A percentile compares a stretch with the other conserved stretches of the same genome.
These are phyloP conservation scores for Colletotrichum noveboracense DNA, from an alignment of 2,329 filamentous ascomycete genomes.

Conservation along the genomic window DNA sequence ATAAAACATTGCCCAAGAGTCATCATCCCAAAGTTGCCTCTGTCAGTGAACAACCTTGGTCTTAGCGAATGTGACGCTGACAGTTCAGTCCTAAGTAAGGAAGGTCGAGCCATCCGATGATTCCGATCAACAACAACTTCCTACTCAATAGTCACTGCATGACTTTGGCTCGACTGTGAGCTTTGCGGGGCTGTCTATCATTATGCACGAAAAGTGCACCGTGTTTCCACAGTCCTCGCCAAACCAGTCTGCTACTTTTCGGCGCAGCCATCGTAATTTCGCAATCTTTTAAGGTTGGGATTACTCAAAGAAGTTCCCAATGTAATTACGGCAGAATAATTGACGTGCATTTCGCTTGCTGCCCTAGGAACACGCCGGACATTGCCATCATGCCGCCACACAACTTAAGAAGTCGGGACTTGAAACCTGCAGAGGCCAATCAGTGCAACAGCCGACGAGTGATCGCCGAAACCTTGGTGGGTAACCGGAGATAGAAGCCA, in stretches of 20 bases:
- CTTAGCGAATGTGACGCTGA: neutral
- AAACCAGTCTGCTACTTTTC: neutral
- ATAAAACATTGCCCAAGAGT: neutral
- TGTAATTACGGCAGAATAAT: neutral
- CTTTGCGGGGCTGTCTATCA: neutral
- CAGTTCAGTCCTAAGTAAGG: neutral
- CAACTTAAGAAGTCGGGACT: neutral
- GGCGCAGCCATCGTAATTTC: neutral
- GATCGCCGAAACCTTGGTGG: neutral
- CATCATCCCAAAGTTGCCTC: neutral
- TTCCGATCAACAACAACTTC: neutral
- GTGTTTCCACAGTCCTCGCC: neutral
- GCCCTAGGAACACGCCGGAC: neutral
- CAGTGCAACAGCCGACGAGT: neutral
- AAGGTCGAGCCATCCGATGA: neutral
- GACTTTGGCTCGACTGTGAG: neutral
- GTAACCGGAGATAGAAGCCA: neutral
- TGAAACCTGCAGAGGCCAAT: neutral
- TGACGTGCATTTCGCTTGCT: neutral
- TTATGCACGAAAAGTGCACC: neutral
- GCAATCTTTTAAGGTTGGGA: neutral
- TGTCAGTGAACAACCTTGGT: neutral
- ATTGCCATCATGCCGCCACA: neutral
- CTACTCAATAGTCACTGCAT: neutral
- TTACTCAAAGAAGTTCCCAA: neutral